Evolutionary conservation across 257 asterid genomes (phyloP).

Genomic region (Rauvolfia tetraphylla): DNA sequence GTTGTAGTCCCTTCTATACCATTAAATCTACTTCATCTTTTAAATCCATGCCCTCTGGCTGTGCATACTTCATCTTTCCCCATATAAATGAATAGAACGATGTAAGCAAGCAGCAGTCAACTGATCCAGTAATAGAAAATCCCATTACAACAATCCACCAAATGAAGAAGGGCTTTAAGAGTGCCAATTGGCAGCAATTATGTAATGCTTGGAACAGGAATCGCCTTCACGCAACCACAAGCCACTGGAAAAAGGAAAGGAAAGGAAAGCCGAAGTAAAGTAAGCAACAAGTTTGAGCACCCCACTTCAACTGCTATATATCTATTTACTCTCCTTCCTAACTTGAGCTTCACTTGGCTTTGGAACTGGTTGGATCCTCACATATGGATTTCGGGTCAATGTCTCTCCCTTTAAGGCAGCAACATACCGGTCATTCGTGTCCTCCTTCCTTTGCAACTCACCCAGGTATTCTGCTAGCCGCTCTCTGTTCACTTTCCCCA

Average conservation of each 20-base stretch:
- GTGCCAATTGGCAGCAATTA: background rate
- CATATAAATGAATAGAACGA: background rate
- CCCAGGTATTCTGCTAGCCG: conserved; percentile 80
- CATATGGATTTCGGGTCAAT: conserved; percentile 80
- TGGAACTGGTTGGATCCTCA: conserved; percentile 73
- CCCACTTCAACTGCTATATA: background rate
- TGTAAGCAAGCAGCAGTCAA: background rate
- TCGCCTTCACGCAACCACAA: background rate
- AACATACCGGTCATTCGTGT: conserved; percentile 85
- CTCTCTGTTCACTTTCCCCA: conserved; percentile 88
- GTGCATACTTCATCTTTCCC: background rate
- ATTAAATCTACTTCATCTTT: too few species aligned
- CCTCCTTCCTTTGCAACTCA: conserved; percentile 82
- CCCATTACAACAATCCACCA: background rate
- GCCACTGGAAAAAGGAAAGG: background rate
- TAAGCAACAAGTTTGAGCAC: background rate
- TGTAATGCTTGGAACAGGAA: background rate
- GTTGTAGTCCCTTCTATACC: too few species aligned
- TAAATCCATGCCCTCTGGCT: background rate
- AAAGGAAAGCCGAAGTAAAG: background rate
- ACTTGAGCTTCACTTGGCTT: conserved; percentile 32
- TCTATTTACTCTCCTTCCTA: conserved; percentile 38
- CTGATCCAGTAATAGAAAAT: background rate
- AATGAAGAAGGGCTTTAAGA: background rate
- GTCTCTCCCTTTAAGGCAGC: conserved; percentile 95